phyloP scores from a whole-genome alignment of 257 asterid genomes.

The Penstemon davidsonii region DNA sequence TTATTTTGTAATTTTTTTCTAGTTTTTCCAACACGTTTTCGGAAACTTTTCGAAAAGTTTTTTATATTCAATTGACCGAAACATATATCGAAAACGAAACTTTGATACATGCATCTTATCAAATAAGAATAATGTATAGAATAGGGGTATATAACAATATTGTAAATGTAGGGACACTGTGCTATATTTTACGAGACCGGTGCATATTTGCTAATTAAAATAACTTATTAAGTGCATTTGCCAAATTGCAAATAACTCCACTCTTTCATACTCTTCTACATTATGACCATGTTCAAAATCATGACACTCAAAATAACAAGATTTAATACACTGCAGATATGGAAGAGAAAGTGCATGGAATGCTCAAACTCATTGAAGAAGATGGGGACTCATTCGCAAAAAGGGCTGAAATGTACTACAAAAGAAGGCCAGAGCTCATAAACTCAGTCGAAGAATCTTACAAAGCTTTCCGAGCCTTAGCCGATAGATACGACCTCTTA shows the following conservation, averaged over 20 bases:
- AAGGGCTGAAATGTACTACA: constrained; percentile 89
- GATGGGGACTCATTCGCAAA: constrained; percentile 93
- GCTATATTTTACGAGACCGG: not conserved
- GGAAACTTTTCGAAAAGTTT: too few relatives aligned
- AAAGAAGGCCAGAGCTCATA: constrained; percentile 78
- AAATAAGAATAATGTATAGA: not conserved
- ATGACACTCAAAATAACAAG: not conserved
- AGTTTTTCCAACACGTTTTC: too few relatives aligned
- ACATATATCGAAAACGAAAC: too few relatives aligned
- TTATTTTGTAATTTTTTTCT: too few relatives aligned
- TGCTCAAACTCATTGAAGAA: constrained; percentile 77
- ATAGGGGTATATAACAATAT: not conserved
- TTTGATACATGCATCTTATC: too few relatives aligned
- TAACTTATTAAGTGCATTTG: not conserved
- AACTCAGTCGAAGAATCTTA: constrained; percentile 72
- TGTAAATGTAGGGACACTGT: not conserved
- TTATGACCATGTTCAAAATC: not conserved
- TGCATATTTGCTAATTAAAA: too few relatives aligned
- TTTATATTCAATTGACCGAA: too few relatives aligned
- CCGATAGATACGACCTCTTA: constrained; percentile 76
- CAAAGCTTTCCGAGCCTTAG: constrained; percentile 71
- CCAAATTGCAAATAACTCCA: not conserved
- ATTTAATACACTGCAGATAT: constrained; percentile 50
- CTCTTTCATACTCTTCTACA: not conserved
- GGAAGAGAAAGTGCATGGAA: constrained; percentile 72